phyloP scores from a whole-genome alignment of 768 basidiomycete genomes.

The Mycena venus region DNA sequence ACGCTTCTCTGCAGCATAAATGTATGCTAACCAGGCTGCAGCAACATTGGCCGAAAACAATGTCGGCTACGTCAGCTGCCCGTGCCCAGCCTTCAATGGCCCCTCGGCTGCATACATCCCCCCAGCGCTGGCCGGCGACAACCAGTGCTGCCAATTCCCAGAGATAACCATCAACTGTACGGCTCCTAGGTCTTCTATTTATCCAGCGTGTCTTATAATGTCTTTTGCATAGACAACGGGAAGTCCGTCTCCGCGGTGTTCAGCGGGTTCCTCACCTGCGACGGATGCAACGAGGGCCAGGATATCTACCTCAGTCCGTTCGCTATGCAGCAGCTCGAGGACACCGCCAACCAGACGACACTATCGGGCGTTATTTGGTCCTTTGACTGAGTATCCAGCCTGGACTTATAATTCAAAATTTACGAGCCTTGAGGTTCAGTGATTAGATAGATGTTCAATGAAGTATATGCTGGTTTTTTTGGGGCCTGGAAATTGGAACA shows the following conservation, averaged over 20 bases:
- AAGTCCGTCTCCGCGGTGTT: constrained; percentile 10
- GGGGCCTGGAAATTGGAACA: too few relatives aligned
- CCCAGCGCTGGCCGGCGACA: constrained; percentile 1
- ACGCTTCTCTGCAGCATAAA: constrained; percentile 1
- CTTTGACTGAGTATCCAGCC: constrained; percentile 6
- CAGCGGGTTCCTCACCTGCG: constrained; percentile 11
- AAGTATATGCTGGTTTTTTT: too few relatives aligned
- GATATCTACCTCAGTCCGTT: constrained; percentile 11
- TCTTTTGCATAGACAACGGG: constrained; percentile 1
- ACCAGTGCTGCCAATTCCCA: constrained; percentile 2
- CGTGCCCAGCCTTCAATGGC: constrained; percentile 1
- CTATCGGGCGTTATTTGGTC: constrained; percentile 9
- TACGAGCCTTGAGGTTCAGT: neutral
- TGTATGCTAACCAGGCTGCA: constrained; percentile 5
- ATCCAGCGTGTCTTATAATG: neutral
- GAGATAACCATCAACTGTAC: constrained; percentile 11
- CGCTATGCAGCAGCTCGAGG: constrained; percentile 3
- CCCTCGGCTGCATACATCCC: constrained; percentile 10
- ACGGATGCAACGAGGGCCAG: constrained; percentile 2
- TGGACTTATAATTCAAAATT: too few relatives aligned
- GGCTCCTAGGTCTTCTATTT: neutral
- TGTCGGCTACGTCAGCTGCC: constrained; percentile 8
- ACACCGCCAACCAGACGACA: constrained; percentile 12
- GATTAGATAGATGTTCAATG: too few relatives aligned
- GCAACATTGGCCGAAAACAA: constrained; percentile 7